These are phyloP conservation scores for Ceratobasidium sp. DNA, from an alignment of 1,284 basidiomycete genomes.

Conservation along the genomic window DNA sequence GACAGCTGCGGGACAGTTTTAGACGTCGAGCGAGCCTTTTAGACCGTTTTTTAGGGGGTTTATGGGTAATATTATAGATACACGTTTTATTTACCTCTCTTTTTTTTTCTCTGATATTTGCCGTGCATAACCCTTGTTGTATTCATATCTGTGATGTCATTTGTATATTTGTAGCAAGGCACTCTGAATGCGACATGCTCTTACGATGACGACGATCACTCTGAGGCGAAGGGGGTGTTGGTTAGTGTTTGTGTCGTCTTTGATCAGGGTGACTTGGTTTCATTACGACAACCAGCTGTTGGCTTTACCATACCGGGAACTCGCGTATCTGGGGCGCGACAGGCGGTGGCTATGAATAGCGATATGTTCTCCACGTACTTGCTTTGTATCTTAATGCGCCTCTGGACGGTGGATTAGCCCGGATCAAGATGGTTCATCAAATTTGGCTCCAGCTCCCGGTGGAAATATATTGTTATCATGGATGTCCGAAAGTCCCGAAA, in stretches of 20 bases:
- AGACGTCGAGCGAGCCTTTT: constrained; percentile 15
- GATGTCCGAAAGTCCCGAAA: too few species aligned
- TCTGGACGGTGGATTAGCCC: too few species aligned
- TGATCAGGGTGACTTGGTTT: too few species aligned
- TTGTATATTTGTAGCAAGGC: constrained; percentile 37
- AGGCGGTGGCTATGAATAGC: too few species aligned
- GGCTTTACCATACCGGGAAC: too few species aligned
- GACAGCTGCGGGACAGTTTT: constrained; percentile 8
- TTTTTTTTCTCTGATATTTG: background rate
- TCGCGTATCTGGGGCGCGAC: too few species aligned
- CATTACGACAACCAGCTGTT: too few species aligned
- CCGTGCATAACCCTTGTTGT: background rate
- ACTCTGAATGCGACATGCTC: background rate
- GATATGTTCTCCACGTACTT: too few species aligned
- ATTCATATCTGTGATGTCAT: constrained; percentile 14
- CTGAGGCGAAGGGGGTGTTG: background rate
- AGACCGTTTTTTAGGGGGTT: background rate
- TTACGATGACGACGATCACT: background rate
- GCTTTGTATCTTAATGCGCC: too few species aligned
- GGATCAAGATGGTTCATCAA: too few species aligned
- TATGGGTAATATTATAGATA: constrained; percentile 36
- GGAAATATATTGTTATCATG: too few species aligned
- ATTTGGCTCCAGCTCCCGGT: too few species aligned
- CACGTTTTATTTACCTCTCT: constrained; percentile 15
- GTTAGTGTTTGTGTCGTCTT: background rate